Conservation (phyloP, 1,284 basidiomycete genomes). For the Paramarasmius palmivorus region DNA sequence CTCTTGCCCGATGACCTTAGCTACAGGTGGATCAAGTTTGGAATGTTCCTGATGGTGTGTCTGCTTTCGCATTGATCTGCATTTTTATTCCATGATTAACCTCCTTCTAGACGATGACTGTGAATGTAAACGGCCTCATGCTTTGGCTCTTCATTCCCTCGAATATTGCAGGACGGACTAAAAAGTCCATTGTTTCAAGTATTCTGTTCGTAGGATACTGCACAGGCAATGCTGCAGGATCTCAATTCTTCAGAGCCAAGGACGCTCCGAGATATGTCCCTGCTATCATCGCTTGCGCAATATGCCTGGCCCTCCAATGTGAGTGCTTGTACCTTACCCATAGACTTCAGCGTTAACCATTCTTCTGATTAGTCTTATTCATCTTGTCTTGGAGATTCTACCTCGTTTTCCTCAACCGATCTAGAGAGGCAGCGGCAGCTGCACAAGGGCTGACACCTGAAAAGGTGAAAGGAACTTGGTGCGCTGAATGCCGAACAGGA, state of each 20-base stretch:
- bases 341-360: background rate
- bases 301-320: constrained; percentile 16
- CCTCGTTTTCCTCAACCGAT: constrained; percentile 13
- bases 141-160: constrained; percentile 18
- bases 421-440: constrained; percentile 10
- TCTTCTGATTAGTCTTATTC: constrained; percentile 5
- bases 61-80: background rate
- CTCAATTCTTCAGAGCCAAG: constrained; percentile 16
- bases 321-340: background rate
- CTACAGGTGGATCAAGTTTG: constrained; percentile 18
- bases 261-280: constrained; percentile 17
- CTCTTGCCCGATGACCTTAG: constrained; percentile 8
- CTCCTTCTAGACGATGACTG: constrained; percentile 10
- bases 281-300: constrained; percentile 16
- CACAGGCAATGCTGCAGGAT: constrained; percentile 16
- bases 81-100: background rate
- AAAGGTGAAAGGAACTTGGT: constrained; percentile 14
- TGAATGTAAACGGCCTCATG: constrained; percentile 14
- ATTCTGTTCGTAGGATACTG: constrained; percentile 18
- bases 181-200: constrained; percentile 16
- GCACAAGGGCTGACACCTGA: constrained; percentile 11
- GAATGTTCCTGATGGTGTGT: constrained; percentile 17
- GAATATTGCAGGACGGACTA: constrained; percentile 18
- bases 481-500: constrained; percentile 15
- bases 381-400: constrained; percentile 13